Evolutionary conservation across 495 filamentous ascomycete species (phyloP).

Genomic region (Podospora pseudocomata): DNA sequence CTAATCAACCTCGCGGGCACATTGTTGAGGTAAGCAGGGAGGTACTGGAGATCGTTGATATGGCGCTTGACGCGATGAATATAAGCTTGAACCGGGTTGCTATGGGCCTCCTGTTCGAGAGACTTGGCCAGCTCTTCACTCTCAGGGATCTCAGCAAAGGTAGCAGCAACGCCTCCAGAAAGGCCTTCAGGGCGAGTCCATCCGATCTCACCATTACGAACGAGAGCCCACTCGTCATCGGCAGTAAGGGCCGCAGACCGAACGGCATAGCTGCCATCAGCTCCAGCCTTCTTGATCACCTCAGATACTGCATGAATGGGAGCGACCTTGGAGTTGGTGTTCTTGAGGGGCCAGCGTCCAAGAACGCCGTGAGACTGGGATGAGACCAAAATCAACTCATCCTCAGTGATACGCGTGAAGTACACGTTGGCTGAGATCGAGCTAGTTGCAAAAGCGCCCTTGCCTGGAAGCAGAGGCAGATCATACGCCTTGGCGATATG

Average conservation of each 20-base stretch:
- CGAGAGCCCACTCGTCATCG: conserved; percentile 73
- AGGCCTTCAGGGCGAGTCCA: conserved; percentile 85
- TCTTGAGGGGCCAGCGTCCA: conserved; percentile 61
- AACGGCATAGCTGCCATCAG: conserved; percentile 64
- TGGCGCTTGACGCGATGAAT: conserved; percentile 84
- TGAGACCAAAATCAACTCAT: conserved; percentile 68
- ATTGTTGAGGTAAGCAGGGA: conserved; percentile 68
- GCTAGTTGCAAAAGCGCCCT: conserved; percentile 75
- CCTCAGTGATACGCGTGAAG: conserved; percentile 73
- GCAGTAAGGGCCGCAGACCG: conserved; percentile 67
- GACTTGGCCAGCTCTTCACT: conserved; percentile 71
- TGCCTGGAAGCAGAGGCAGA: conserved; percentile 63
- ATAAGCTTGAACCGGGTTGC: conserved; percentile 73
- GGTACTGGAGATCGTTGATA: conserved; percentile 66
- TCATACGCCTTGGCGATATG: conserved; percentile 68
- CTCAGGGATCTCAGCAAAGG: conserved; percentile 70
- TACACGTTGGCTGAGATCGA: conserved; percentile 76
- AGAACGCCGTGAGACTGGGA: conserved; percentile 74
- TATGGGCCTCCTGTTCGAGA: conserved; percentile 80
- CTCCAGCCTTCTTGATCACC: conserved; percentile 59
- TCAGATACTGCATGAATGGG: conserved; percentile 73
- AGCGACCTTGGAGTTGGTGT: conserved; percentile 33
- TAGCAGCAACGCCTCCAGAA: conserved; percentile 67
- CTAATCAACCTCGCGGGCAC: conserved; percentile 64
- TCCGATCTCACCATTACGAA: conserved; percentile 72